Conservation (phyloP, 176 grass and related monocot genomes). For the Carex kokanica region DNA sequence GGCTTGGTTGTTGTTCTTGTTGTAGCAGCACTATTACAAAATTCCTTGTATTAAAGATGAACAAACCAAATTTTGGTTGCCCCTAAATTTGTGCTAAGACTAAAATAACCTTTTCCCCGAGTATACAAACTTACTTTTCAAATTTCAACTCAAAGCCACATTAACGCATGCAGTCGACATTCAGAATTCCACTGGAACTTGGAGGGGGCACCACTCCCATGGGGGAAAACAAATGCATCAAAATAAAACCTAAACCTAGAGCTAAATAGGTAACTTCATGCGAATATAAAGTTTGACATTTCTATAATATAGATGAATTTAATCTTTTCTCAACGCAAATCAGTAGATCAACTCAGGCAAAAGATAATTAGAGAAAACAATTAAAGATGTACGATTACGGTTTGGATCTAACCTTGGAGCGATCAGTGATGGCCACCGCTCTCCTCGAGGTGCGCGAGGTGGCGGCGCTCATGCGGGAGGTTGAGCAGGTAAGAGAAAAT, state of each 20-base stretch:
- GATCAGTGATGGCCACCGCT: constrained; percentile 49
- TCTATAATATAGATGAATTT: not conserved
- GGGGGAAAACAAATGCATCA: not conserved
- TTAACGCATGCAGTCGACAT: not conserved
- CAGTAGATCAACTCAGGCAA: not conserved
- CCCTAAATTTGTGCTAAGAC: not conserved
- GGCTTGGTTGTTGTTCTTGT: too few relatives aligned
- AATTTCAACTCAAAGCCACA: not conserved
- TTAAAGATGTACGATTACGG: not conserved
- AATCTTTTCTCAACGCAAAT: not conserved
- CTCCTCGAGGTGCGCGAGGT: constrained; percentile 63
- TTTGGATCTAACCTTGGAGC: constrained; percentile 10
- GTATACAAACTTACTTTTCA: not conserved
- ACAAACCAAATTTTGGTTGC: not conserved
- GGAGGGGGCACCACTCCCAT: not conserved
- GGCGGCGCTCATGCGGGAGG: constrained; percentile 65
- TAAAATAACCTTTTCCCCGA: not conserved
- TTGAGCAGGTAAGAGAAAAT: constrained; percentile 66
- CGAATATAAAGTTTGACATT: not conserved
- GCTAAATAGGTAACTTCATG: not conserved
- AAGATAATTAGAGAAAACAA: not conserved
- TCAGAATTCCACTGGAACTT: not conserved
- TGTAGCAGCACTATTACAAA: not conserved
- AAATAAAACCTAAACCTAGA: not conserved
- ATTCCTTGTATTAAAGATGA: not conserved